These are phyloP conservation scores for Knoxdaviesia proteae DNA, from an alignment of 2,329 filamentous ascomycete species.

Conservation along the genomic window DNA sequence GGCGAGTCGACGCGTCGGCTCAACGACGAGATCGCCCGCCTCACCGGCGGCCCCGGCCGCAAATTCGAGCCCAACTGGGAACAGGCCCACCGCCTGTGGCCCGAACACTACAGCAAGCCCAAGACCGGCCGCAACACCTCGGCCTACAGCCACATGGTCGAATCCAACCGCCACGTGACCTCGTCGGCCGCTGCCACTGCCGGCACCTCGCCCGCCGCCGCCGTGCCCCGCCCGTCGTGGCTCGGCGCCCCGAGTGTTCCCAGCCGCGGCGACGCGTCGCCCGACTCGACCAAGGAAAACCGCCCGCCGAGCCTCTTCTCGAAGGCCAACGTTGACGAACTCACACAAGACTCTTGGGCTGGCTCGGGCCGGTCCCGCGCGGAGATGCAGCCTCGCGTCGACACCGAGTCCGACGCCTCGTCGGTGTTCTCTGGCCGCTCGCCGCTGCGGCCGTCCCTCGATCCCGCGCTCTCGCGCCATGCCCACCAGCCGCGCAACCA, in stretches of 20 bases:
- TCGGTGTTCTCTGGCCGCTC: constrained; percentile 15
- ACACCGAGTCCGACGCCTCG: constrained; percentile 29
- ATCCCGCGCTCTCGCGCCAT: constrained; percentile 10
- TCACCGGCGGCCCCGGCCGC: constrained; percentile 14
- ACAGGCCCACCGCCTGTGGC: constrained; percentile 27
- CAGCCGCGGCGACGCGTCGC: neutral
- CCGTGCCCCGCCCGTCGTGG: constrained; percentile 1
- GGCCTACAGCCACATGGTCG: constrained; percentile 4
- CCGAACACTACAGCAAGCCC: constrained; percentile 25
- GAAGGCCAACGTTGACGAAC: constrained; percentile 18
- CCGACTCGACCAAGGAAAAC: constrained; percentile 22
- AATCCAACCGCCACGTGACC: neutral
- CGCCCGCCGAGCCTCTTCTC: constrained; percentile 14
- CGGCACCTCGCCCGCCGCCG: constrained; percentile 1
- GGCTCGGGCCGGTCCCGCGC: constrained; percentile 20
- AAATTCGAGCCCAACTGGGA: constrained; percentile 22
- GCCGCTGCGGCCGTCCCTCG: constrained; percentile 10
- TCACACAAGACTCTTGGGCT: constrained; percentile 19
- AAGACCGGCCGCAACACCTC: constrained; percentile 8
- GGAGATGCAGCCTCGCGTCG: constrained; percentile 32
- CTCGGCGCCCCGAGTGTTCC: neutral
- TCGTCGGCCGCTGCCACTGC: neutral
- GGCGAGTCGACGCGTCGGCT: constrained; percentile 31
- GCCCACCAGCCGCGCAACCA: constrained; percentile 11
- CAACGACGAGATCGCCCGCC: constrained; percentile 24